A percentile compares a stretch with the other conserved stretches of the same genome.
These are phyloP conservation scores for Malus domestica DNA, from an alignment of 306 rosid species.

Conservation along the genomic window DNA sequence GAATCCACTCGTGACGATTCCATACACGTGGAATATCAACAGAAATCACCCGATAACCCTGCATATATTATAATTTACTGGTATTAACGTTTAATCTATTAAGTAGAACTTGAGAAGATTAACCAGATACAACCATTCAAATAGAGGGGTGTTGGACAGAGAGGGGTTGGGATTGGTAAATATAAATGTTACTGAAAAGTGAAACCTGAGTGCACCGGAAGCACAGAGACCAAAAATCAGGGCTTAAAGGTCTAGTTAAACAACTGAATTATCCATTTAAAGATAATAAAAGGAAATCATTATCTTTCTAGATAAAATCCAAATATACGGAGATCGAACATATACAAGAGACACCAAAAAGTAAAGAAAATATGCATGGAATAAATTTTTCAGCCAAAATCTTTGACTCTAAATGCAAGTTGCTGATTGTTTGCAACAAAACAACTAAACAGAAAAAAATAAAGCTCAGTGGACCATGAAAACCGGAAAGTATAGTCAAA, in stretches of 20 bases:
- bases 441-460: neutral
- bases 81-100: neutral
- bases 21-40: constrained; percentile 94
- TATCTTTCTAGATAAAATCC: neutral
- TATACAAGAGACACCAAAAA: neutral
- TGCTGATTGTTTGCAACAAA: neutral
- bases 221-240: too few species aligned
- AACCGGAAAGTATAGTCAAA: neutral
- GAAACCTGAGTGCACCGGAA: too few species aligned
- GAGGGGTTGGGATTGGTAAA: too few species aligned
- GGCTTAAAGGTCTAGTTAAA: neutral
- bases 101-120: neutral
- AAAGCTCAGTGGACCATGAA: neutral
- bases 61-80: constrained; percentile 9
- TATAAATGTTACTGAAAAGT: too few species aligned
- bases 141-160: too few species aligned
- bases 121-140: too few species aligned
- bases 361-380: too few species aligned
- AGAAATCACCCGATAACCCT: constrained; percentile 94
- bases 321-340: neutral
- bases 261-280: neutral
- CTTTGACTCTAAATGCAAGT: too few species aligned
- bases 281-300: neutral
- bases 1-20: constrained; percentile 92
- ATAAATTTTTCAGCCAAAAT: too few species aligned